Evolutionary conservation across 2,329 filamentous ascomycete species (phyloP), one percentile per base, ranked within the genome.

Genomic region (Aspergillus sp.): DNA sequence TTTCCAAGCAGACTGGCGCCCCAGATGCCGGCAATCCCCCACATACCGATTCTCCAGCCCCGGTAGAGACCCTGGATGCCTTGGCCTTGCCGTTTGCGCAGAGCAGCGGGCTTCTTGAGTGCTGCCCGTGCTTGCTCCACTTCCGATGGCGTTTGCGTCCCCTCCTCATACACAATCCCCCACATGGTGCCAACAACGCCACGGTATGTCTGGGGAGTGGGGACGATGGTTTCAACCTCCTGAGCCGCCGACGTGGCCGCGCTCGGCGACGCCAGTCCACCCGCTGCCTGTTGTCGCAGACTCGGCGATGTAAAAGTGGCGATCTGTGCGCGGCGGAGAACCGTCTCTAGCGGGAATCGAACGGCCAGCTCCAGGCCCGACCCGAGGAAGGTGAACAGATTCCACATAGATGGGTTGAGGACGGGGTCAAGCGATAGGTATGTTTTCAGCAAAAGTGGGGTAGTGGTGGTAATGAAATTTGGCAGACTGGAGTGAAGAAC

Each of bases 171-270:
- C 1, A 90, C 84, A 62, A 99, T 95, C 61, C 86, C 85, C 82
- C 92, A 94, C 85, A 97, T 93, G 2, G 94, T 97, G 3, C 92
- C 91, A n/a, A 95, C 74, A 1, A 96, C 83, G n/a, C 95, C 95
- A 36, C 86, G 82, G 74, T 96, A 99, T 4, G 85, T 85, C 2
- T 92, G 93, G 14, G 78, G 78, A 0, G 91, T 82, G 2, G 90
- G 87, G 0, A 98, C 87, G 56, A 97, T 88, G 0, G 91, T 92
- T 57, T 91, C 87, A 50, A 90, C 71, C 52, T 75, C 64, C 65
- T 56, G 66, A 20, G 58, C 24, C 4, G 58, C 18, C 14, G 62
- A 46, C 10, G 61, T 54, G 14, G 64, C 52, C 12, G 63, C 54
- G 5, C 60, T 42, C 10, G 61, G 46, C 1, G 68, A 58, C 22